A percentile compares a stretch with the other conserved stretches of the same genome.
Conservation (phyloP, 306 rosid species). For the Casuarina cunninghamiana region DNA sequence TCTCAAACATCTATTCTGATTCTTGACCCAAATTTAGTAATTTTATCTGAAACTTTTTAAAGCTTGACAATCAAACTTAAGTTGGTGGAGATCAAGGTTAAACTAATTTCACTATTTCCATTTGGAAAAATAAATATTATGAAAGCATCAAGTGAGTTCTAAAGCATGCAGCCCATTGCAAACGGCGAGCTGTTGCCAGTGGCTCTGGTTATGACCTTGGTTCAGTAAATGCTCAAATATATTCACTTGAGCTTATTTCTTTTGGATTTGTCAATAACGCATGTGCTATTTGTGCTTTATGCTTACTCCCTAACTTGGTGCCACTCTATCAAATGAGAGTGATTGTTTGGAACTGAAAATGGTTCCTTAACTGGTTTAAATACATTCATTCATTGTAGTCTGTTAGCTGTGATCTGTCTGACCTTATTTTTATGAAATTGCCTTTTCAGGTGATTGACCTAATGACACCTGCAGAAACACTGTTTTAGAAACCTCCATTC, state of each 20-base stretch:
- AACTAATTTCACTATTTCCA: not conserved
- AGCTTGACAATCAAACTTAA: not conserved
- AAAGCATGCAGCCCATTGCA: not conserved
- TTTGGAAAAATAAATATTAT: not conserved
- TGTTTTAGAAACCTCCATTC: not conserved
- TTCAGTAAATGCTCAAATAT: not conserved
- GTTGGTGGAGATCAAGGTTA: not conserved
- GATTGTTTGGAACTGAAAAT: too few species aligned
- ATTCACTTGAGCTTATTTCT: not conserved
- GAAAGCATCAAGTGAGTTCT: not conserved
- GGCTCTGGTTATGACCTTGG: not conserved
- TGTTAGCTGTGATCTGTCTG: not conserved
- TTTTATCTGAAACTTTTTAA: not conserved
- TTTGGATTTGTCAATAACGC: not conserved
- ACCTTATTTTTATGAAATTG: not conserved
- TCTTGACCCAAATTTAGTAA: not conserved
- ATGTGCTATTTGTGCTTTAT: not conserved
- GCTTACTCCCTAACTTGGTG: not conserved
- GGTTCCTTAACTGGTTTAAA: too few species aligned
- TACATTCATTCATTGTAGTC: too few species aligned
- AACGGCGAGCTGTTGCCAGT: not conserved
- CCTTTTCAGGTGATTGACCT: not conserved
- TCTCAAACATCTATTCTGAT: not conserved
- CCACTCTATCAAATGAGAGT: not conserved
- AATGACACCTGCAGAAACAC: not conserved